Evolutionary conservation across 257 asterid genomes (phyloP).

Genomic region (Ajuga chamaepitys): DNA sequence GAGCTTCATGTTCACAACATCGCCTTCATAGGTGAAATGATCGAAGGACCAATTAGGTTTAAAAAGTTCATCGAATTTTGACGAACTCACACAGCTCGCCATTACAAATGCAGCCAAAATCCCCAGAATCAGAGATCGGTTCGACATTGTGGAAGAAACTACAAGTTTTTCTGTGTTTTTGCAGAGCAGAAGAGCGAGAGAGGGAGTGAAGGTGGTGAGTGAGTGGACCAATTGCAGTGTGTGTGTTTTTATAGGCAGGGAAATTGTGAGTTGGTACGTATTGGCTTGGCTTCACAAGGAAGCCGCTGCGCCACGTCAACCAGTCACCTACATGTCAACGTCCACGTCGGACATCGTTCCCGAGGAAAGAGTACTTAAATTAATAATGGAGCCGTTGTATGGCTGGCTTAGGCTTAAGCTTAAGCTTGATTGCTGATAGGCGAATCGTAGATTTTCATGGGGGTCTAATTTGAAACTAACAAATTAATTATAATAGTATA

Average conservation of each 20-base stretch:
- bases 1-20: conserved; percentile 60
- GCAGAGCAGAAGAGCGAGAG: neutral
- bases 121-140: neutral
- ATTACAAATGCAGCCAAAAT: conserved; percentile 17
- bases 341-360: conserved; percentile 32
- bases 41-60: conserved; percentile 71
- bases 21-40: conserved; percentile 64
- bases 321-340: conserved; percentile 21
- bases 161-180: neutral
- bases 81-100: conserved; percentile 27
- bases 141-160: conserved; percentile 8
- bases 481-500: too few species aligned
- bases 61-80: conserved; percentile 55
- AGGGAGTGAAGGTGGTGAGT: neutral
- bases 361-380: neutral
- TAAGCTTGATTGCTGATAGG: neutral
- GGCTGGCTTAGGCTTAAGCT: conserved; percentile 28
- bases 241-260: conserved; percentile 38
- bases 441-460: neutral
- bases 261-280: neutral
- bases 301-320: conserved; percentile 43
- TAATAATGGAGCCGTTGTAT: conserved; percentile 43
- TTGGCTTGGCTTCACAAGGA: conserved; percentile 37
- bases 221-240: neutral
- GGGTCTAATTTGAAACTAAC: too few species aligned